Evolutionary conservation across 306 rosid species (phyloP).

Genomic region (Cicer chorassanicum): DNA sequence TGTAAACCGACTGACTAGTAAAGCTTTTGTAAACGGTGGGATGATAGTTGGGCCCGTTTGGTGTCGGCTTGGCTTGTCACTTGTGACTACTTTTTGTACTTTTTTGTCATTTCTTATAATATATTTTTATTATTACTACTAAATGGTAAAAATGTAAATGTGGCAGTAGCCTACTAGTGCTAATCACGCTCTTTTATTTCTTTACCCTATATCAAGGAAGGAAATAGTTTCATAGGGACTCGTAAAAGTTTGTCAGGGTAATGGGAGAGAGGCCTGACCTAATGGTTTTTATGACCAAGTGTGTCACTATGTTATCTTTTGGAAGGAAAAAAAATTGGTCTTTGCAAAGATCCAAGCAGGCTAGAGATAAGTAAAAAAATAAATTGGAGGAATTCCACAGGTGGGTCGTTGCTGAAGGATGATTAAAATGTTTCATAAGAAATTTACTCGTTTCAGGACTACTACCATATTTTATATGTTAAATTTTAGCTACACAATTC

Average conservation of each 20-base stretch:
- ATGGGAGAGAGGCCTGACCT: background rate
- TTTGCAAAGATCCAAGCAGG: constrained; percentile 3
- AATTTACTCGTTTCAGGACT: background rate
- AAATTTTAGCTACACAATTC: background rate
- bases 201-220: constrained; percentile 50
- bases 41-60: constrained; percentile 40
- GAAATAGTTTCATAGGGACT: constrained; percentile 47
- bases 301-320: constrained; percentile 37
- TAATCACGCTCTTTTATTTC: constrained; percentile 37
- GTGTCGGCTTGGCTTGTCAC: constrained; percentile 54
- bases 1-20: background rate
- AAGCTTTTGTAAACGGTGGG: constrained; percentile 49
- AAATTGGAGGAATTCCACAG: background rate
- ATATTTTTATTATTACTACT: too few species aligned
- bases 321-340: background rate
- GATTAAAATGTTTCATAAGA: background rate
- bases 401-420: background rate
- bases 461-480: background rate
- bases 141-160: background rate
- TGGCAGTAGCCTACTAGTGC: background rate
- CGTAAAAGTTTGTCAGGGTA: constrained; percentile 39
- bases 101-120: background rate
- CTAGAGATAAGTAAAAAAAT: background rate
- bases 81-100: constrained; percentile 47
- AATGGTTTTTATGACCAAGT: constrained; percentile 8